These are phyloP conservation scores for Volutella citrinella DNA, from an alignment of 2,329 filamentous ascomycete species.

Conservation along the genomic window DNA sequence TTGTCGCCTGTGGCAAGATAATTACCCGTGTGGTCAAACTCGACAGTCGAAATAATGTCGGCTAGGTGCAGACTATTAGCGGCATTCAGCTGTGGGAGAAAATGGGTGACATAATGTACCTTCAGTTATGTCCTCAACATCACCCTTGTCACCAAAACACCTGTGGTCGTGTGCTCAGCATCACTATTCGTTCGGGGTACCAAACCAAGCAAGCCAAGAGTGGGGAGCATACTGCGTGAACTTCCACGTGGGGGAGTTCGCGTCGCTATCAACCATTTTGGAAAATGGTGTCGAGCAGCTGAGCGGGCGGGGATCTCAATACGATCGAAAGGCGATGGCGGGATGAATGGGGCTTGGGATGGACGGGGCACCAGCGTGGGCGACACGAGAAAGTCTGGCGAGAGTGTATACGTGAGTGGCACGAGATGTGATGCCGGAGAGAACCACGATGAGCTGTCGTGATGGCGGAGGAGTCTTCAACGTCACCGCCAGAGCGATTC, in stretches of 20 bases:
- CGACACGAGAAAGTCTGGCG: no score
- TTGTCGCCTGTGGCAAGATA: slow-evolving; percentile 90
- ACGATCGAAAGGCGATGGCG: slow-evolving; percentile 18
- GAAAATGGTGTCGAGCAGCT: slow-evolving; percentile 32
- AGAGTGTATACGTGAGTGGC: no score
- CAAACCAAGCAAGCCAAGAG: no score
- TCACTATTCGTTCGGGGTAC: no score
- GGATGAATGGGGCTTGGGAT: slow-evolving; percentile 13
- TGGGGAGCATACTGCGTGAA: slow-evolving; percentile 87
- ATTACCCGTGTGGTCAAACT: slow-evolving; percentile 87
- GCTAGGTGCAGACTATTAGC: slow-evolving; percentile 46
- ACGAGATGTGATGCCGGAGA: no score
- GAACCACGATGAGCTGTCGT: no score
- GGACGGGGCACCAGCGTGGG: no score
- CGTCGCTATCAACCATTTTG: slow-evolving; percentile 96
- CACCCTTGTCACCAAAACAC: slow-evolving; percentile 99
- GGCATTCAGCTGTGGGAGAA: slow-evolving; percentile 21
- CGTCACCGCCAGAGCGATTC: no score
- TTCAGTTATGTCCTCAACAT: slow-evolving; percentile 98
- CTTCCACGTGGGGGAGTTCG: slow-evolving; percentile 96
- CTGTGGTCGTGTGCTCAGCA: slow-evolving; percentile 44
- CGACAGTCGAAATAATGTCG: slow-evolving; percentile 88
- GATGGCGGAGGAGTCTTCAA: no score
- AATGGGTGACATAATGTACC: no score
- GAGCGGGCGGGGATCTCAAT: slow-evolving; percentile 21